Conservation (phyloP, 1,284 basidiomycete genomes). For the Blastosporella zonata region DNA sequence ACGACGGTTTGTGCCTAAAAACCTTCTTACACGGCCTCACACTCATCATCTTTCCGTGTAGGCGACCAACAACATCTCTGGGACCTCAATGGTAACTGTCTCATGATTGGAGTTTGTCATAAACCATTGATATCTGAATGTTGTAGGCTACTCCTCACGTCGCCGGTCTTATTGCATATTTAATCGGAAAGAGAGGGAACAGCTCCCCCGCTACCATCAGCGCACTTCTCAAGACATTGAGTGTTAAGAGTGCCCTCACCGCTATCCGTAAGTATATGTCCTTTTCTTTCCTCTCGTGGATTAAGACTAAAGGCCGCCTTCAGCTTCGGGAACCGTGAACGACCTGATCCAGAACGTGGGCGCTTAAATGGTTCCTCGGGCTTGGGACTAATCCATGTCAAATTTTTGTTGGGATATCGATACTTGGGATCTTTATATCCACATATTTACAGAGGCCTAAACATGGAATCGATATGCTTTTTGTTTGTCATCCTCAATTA, state of each 20-base stretch:
- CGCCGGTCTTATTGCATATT: slow-evolving; percentile 34
- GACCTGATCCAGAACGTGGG: slow-evolving; percentile 13
- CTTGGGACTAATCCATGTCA: no score
- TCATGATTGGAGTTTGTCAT: neutral
- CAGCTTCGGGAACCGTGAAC: slow-evolving; percentile 26
- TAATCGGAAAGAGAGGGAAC: slow-evolving; percentile 22
- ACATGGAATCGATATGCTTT: no score
- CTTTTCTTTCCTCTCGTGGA: neutral
- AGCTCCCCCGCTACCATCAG: slow-evolving; percentile 26
- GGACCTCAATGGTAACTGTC: slow-evolving; percentile 51
- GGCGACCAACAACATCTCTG: slow-evolving; percentile 64
- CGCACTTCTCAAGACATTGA: slow-evolving; percentile 7
- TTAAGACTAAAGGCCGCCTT: neutral
- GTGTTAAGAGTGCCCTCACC: slow-evolving; percentile 23
- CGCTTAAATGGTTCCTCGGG: neutral
- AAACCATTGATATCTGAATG: neutral
- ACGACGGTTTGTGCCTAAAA: slow-evolving; percentile 37
- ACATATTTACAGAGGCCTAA: no score
- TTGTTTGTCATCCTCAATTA: no score
- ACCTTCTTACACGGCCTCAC: slow-evolving; percentile 55
- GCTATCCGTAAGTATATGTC: slow-evolving; percentile 24
- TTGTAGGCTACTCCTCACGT: slow-evolving; percentile 17
- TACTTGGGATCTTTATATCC: no score
- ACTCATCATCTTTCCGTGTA: slow-evolving; percentile 64
- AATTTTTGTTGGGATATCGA: no score